Evolutionary conservation across 108 stramenopile genomes (phyloP).

Genomic region (Pseudonitzschia pungens): DNA sequence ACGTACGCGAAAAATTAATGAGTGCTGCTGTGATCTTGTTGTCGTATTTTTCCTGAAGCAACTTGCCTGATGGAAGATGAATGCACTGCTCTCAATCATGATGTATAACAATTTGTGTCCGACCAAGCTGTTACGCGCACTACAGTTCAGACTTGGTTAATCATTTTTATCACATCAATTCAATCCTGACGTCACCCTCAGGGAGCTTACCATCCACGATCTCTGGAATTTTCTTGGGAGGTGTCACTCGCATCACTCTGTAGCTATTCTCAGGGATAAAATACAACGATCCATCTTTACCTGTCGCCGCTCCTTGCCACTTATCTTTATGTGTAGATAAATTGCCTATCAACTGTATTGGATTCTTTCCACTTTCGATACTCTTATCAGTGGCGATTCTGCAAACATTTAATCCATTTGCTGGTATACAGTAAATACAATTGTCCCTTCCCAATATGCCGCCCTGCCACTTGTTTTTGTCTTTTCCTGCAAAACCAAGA

Average conservation of each 20-base stretch:
- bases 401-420: constrained; percentile 57
- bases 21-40: too few relatives aligned
- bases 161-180: constrained; percentile 39
- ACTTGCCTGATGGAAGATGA: too few relatives aligned
- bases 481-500: constrained; percentile 46
- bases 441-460: constrained; percentile 68
- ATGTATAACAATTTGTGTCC: too few relatives aligned
- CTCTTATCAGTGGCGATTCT: constrained; percentile 55
- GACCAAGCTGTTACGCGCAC: too few relatives aligned
- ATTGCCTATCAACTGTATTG: constrained; percentile 55
- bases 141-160: too few relatives aligned
- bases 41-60: too few relatives aligned
- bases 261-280: constrained; percentile 78
- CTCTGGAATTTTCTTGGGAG: constrained; percentile 35
- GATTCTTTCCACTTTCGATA: constrained; percentile 35
- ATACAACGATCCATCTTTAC: constrained; percentile 74
- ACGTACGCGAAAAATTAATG: too few relatives aligned
- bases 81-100: too few relatives aligned
- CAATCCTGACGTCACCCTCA: constrained; percentile 43
- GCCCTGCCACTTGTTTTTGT: constrained; percentile 88
- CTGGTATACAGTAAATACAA: constrained; percentile 77
- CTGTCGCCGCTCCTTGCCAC: constrained; percentile 77
- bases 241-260: constrained; percentile 68
- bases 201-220: constrained; percentile 39
- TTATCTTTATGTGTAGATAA: constrained; percentile 69